phyloP scores from a whole-genome alignment of 768 basidiomycete genomes.

The Tylopilus sp. region DNA sequence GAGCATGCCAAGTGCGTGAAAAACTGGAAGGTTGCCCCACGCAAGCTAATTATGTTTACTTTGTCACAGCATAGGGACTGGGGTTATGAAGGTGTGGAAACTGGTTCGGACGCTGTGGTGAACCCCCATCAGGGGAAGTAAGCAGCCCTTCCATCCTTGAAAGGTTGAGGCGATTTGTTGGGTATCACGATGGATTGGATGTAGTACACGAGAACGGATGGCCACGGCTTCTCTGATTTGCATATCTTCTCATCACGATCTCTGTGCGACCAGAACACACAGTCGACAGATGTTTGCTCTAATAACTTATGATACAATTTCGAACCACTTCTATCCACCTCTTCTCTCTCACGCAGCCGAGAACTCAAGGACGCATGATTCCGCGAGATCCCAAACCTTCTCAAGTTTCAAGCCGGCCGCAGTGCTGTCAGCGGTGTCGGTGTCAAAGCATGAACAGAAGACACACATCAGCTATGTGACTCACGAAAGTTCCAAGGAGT shows the following conservation, averaged over 20 bases:
- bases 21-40: neutral
- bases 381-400: constrained; percentile 31
- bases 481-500: constrained; percentile 29
- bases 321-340: neutral
- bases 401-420: constrained; percentile 28
- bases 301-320: neutral
- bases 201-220: neutral
- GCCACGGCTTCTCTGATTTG: neutral
- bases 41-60: neutral
- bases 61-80: constrained; percentile 61
- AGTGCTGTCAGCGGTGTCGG: neutral
- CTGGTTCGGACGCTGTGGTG: constrained; percentile 37
- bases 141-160: neutral
- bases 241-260: no score
- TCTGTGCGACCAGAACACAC: no score
- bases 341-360: constrained; percentile 15
- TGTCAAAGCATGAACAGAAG: constrained; percentile 3
- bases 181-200: neutral
- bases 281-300: neutral
- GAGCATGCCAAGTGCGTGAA: constrained; percentile 56
- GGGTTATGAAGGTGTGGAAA: constrained; percentile 73
- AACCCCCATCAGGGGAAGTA: neutral
- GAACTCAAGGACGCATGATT: constrained; percentile 25
- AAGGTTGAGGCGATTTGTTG: neutral
- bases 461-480: neutral